Evolutionary conservation across 306 rosid genomes (phyloP).

Genomic region (Pterocarpus macrocarpus): DNA sequence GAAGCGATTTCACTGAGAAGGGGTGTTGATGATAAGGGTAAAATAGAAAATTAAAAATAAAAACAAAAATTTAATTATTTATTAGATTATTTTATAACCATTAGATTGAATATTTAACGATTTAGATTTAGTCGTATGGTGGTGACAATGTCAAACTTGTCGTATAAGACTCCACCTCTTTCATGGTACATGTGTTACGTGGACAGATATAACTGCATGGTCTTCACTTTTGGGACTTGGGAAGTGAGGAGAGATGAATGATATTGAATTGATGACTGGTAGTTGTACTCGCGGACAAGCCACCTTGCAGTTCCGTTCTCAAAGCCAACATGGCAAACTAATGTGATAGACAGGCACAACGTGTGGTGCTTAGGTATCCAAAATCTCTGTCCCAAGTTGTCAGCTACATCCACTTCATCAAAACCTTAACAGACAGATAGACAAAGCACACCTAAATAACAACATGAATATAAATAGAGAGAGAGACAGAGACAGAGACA

Average conservation of each 20-base stretch:
- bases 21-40: no score
- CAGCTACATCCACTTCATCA: neutral
- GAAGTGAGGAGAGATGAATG: neutral
- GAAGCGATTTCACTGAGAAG: no score
- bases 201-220: no score
- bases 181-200: no score
- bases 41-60: no score
- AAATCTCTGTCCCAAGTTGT: neutral
- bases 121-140: no score
- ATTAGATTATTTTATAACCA: no score
- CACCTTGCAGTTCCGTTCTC: constrained; percentile 24
- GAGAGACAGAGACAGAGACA: neutral
- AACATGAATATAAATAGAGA: neutral
- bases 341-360: neutral
- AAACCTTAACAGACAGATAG: neutral
- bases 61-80: no score
- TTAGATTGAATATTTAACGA: no score
- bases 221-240: no score
- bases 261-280: constrained; percentile 1
- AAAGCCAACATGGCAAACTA: neutral
- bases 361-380: constrained; percentile 10
- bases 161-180: no score
- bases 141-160: no score
- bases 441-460: constrained; percentile 2
- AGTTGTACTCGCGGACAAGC: neutral